Base-by-base conservation (phyloP, 495 filamentous ascomycete genomes). In the Xeromyces bisporus region DNA sequence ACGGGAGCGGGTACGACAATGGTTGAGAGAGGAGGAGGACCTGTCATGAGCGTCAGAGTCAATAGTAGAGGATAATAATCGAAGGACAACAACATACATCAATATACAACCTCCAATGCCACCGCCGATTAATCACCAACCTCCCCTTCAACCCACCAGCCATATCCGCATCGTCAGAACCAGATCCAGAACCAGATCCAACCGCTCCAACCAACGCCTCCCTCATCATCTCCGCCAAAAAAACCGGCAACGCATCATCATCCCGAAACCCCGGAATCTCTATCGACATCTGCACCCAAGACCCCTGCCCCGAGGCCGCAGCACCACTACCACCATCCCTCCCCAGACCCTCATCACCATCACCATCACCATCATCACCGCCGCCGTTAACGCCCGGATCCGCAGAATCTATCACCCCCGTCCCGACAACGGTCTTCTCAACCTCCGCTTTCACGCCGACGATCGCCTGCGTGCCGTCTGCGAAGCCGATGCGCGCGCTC, bases 371-470 rank as follows among this genome's bases (percentile, higher is more conserved):
- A 11, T 37, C 33, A n/a, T 41, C 46, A 10, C 44, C 48, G 23
- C 33, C 42, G 18, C 38, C 46, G 8, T 5, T 4, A 21, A 21
- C 20, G 31, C 50, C 15, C 36, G 43, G 41, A 42, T 37, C 38
- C 8, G 46, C 30, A 35, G 36, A 42, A 32, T 42, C 50, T 33
- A 48, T 46, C 9, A 45, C 50, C 33, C 58, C 52, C 1, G 53
- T 41, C 4, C 41, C 45, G 6, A 55, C 33, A 10, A 43, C 37
- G 7, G 74, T 78, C 51, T 66, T 70, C 57, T 93, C 82, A 5
- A 96, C 80, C 51, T 94, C 87, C 2, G 75, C 83, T 52, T 96
- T 96, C 29, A 94, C 76, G 18, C 89, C 89, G 13, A 93, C 87
- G 36, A 96, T 75, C 5, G 86, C 89, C 55, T 97, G 87, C 1